phyloP scores from a whole-genome alignment of 306 rosid species.

The Carpinus viminea region DNA sequence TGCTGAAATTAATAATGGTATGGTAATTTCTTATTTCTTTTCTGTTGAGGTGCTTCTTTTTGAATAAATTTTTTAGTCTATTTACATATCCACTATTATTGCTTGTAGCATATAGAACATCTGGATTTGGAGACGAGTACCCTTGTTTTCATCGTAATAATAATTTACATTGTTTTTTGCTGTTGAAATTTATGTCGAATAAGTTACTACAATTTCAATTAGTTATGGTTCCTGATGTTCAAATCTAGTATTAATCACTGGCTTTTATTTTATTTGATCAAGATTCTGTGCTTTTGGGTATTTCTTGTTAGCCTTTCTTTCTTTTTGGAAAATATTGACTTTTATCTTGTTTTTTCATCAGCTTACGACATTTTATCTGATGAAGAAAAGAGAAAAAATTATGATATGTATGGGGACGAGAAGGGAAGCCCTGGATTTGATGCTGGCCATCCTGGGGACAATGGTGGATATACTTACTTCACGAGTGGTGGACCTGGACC shows the following conservation, averaged over 20 bases:
- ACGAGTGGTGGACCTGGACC: conserved; percentile 50
- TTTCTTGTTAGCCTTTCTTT: conserved; percentile 1
- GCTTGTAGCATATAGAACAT: not conserved
- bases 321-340: conserved; percentile 12
- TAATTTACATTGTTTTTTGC: not conserved
- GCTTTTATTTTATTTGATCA: not conserved
- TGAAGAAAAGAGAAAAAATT: conserved; percentile 86
- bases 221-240: not conserved
- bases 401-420: conserved; percentile 83
- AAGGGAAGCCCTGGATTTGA: conserved; percentile 75
- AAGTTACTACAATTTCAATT: conserved; percentile 5
- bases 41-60: not conserved
- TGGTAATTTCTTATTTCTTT: conserved; percentile 6
- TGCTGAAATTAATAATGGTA: conserved; percentile 89
- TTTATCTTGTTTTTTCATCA: conserved; percentile 31
- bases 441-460: conserved; percentile 62
- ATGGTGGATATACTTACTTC: conserved; percentile 66
- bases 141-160: not conserved
- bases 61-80: not conserved
- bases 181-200: no score
- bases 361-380: conserved; percentile 95
- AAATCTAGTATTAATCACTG: not conserved
- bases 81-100: not conserved
- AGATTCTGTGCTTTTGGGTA: not conserved
- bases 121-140: not conserved